A percentile compares a stretch with the other conserved stretches of the same genome.
Evolutionary conservation across 257 asterid genomes (phyloP).

Genomic region (Solanum pennellii): DNA sequence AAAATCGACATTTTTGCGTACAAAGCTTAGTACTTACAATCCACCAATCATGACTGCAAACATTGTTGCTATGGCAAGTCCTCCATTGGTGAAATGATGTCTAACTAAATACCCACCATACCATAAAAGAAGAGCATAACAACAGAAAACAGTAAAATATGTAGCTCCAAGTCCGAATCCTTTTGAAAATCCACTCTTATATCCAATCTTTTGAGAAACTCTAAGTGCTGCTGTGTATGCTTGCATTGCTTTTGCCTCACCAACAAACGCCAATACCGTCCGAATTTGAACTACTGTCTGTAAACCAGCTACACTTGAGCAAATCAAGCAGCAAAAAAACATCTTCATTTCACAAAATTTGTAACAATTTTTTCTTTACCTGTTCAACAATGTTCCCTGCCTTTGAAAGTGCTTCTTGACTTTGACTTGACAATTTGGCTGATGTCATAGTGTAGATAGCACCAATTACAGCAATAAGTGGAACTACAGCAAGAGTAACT

Average conservation of each 20-base stretch:
- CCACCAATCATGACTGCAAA: constrained; percentile 98
- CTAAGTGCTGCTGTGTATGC: constrained; percentile 60
- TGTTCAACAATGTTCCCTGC: constrained; percentile 87
- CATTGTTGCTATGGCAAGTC: constrained; percentile 88
- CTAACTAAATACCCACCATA: constrained; percentile 88
- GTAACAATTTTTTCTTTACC: constrained; percentile 22
- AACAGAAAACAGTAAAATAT: constrained; percentile 73
- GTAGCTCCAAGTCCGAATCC: constrained; percentile 88
- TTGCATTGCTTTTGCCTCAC: constrained; percentile 79
- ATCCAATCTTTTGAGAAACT: constrained; percentile 59
- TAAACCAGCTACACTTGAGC: constrained; percentile 10
- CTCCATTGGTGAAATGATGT: constrained; percentile 81
- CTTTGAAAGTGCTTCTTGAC: constrained; percentile 78
- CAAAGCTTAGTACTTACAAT: constrained; percentile 38
- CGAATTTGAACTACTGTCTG: constrained; percentile 82
- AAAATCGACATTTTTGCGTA: not conserved
- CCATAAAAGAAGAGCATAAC: constrained; percentile 88
- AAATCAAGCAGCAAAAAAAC: not conserved
- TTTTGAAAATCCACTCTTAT: constrained; percentile 66
- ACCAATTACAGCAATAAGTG: constrained; percentile 79
- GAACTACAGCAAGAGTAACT: constrained; percentile 82
- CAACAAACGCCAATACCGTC: constrained; percentile 71
- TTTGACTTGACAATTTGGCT: constrained; percentile 56
- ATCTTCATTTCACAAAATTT: not conserved
- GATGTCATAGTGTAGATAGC: constrained; percentile 57